A percentile compares a stretch with the other conserved stretches of the same genome.
Conservation (phyloP, 257 asterid genomes). For the Solanum pinnatisectum region DNA sequence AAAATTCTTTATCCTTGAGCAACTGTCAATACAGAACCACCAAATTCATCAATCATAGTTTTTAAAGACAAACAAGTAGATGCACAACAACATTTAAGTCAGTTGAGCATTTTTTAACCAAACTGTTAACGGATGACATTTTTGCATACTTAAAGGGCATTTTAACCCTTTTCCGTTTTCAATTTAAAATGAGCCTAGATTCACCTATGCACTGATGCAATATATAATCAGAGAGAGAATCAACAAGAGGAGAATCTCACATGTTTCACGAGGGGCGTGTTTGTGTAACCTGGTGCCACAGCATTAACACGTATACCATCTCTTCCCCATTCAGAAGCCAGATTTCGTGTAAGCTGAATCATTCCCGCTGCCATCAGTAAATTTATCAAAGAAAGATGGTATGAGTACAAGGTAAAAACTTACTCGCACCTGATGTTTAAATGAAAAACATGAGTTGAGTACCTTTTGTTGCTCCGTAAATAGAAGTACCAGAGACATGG, state of each 20-base stretch:
- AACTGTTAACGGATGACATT: not conserved
- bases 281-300: slow-evolving; percentile 92
- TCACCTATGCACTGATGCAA: not conserved
- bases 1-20: slow-evolving; percentile 47
- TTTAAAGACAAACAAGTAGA: not conserved
- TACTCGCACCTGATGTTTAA: not conserved
- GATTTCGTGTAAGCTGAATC: slow-evolving; percentile 73
- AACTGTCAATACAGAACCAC: slow-evolving; percentile 29
- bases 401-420: not conserved
- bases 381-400: not conserved
- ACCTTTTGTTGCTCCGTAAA: slow-evolving; percentile 92
- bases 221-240: not conserved
- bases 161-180: no score
- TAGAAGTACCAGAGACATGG: slow-evolving; percentile 60
- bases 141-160: not conserved
- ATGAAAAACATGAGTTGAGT: not conserved
- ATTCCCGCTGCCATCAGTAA: slow-evolving; percentile 50
- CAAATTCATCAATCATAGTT: not conserved
- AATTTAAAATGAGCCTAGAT: no score
- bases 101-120: not conserved
- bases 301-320: slow-evolving; percentile 79
- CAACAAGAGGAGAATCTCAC: slow-evolving; percentile 29
- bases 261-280: slow-evolving; percentile 58
- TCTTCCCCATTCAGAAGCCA: slow-evolving; percentile 97
- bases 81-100: not conserved